Conservation (phyloP, 202 grass and related monocot genomes). For the Elaeis oleifera region DNA sequence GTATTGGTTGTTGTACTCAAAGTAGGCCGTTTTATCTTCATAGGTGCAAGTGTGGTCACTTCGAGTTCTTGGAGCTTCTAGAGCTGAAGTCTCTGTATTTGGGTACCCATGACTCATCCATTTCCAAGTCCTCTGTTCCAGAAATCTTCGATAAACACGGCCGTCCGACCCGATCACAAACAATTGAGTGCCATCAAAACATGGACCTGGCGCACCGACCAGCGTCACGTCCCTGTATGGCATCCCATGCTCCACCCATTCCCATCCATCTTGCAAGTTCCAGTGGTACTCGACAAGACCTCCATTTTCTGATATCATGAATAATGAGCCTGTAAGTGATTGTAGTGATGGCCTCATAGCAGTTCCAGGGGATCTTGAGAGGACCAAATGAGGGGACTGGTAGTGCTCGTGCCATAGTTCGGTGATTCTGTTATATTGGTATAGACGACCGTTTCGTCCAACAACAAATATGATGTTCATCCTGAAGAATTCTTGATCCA, state of each 20-base stretch:
- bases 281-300: constrained; percentile 83
- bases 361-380: constrained; percentile 61
- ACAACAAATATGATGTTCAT: constrained; percentile 73
- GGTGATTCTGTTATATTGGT: constrained; percentile 95
- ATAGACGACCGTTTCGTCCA: constrained; percentile 51
- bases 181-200: constrained; percentile 60
- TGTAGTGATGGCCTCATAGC: constrained; percentile 53
- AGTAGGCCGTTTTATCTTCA: constrained; percentile 9
- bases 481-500: constrained; percentile 82
- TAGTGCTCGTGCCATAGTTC: constrained; percentile 85
- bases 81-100: constrained; percentile 17
- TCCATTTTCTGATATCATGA: constrained; percentile 80
- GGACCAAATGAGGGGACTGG: constrained; percentile 80
- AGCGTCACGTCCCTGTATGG: constrained; percentile 53
- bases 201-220: constrained; percentile 61
- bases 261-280: constrained; percentile 61
- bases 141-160: constrained; percentile 55
- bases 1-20: constrained; percentile 16
- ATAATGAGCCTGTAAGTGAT: constrained; percentile 62
- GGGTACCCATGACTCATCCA: constrained; percentile 76
- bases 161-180: constrained; percentile 81
- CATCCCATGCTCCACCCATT: constrained; percentile 90
- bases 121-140: constrained; percentile 47
- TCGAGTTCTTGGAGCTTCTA: constrained; percentile 13
- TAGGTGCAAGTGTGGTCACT: constrained; percentile 11